Base-by-base conservation (phyloP, 2,329 filamentous ascomycete genomes). In the Emmonsia crescens region DNA sequence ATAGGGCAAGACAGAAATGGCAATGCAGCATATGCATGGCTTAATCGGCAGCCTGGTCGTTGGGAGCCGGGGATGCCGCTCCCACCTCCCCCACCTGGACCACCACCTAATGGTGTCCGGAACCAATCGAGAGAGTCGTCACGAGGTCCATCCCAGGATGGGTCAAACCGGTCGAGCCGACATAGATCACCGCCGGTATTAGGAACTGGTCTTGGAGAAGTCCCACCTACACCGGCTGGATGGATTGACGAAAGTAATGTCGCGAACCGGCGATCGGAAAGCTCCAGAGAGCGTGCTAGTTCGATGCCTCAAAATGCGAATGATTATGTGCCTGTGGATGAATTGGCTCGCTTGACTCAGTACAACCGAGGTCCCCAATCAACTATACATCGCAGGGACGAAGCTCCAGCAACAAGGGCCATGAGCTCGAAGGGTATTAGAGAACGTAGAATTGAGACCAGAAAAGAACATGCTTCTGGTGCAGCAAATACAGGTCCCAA, bases 361-460 rank as follows among this genome's bases (percentile, higher is more conserved):
- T 65, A 33, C 70, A 68, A 40, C 64, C 66, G 27, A 27, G 24
- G 33, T 12, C 38, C 59, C 2, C 36, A 49, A 19, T 38, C 59
- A 31, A n/a, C 40, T n/a, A 36, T 57, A 33, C 56, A 29, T 31
- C 56, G 40, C 19, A 57, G 56, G 33, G 40, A 57, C 56, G 40
- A 48, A 16, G 19, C 57, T 33, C 57, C 38, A 12, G 38, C 60
- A 19, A 76, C 75, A 64, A 79, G 80, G 63, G 82, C 84, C 33
- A 71, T 74, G 2, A 84, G 80, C 66, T 75, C 79, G 9, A 83
- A 84, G 69, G 85, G 84, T 21, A 84, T 88, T 62, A 79, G 85
- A 29, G 86, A 88, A 70, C 80, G 86, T 61, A 78, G 86, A 64
- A 87, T 83, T 64, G 83, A 85, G 69, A 86, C 85, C 66, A 80